Evolutionary conservation across 2,329 filamentous ascomycete genomes (phyloP), one percentile per base, ranked within the genome.

Genomic region (Boeremia lycopersici): DNA sequence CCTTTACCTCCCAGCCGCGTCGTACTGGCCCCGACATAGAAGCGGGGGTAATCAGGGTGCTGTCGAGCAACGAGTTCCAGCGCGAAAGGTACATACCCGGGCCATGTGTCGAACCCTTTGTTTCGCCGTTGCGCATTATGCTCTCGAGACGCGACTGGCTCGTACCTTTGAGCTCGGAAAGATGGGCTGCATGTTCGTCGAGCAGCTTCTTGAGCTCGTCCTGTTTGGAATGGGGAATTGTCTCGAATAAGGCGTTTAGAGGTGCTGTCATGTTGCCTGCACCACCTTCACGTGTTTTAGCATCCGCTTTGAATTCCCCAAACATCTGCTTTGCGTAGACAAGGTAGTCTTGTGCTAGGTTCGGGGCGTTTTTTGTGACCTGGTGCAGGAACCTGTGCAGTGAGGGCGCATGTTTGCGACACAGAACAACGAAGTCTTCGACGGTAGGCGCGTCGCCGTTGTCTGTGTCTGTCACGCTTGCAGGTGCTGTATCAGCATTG

Each of bases 361-460:
- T 85, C 0, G 87, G 86, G 29, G 88, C 89, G 29, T 87, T 87
- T 59, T 83, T 84, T 4, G 84, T 84, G 9, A 90, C 79, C 48
- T 89, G 84, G 61, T 92, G 89, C 3, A 92, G 70, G 78, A 89
- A 93, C 46, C 82, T 84, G 75, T 91, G 90, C 40, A 85, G 75
- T 2, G 86, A 79, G 1, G 79, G 77, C 33, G 85, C 82, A 64
- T 93, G 88, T 48, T 84, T 84, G 59, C 82, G 82, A 12, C 93
- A 75, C 1, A 93, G 74, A 12, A 81, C 74, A 8, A 91, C 86
- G 59, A 87, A 93, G 64, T 93, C 89, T 59, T 89, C 85, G 0
- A 92, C 87, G 0, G 83, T 86, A 0, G 89, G 84, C 3, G 63
- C 54, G 26, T 68, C 61, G 29, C 61, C 62, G 6, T 53, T 52